These are phyloP conservation scores for Neurospora crassa DNA, from an alignment of 2,329 filamentous ascomycete species.

Conservation along the genomic window DNA sequence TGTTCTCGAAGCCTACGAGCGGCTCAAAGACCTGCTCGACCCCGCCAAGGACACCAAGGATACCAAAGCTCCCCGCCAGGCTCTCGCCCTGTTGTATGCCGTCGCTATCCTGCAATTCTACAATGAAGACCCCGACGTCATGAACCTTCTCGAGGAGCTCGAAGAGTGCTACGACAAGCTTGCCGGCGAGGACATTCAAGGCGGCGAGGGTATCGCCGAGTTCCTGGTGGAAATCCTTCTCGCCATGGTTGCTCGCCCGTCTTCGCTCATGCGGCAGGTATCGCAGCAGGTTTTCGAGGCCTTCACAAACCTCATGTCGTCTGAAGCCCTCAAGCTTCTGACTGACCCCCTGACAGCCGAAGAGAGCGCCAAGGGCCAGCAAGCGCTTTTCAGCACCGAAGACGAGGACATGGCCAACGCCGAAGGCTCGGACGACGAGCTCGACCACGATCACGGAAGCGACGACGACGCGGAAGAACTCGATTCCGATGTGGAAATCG, in stretches of 20 bases:
- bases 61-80: conserved; percentile 37
- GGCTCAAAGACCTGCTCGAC: conserved; percentile 44
- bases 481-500: conserved; percentile 34
- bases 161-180: conserved; percentile 63
- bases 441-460: conserved; percentile 31
- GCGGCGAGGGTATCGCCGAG: conserved; percentile 52
- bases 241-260: conserved; percentile 81
- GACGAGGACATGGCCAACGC: conserved; percentile 49
- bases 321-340: conserved; percentile 57
- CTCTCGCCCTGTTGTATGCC: conserved; percentile 72
- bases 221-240: conserved; percentile 79
- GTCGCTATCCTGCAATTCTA: conserved; percentile 83
- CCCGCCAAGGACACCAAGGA: conserved; percentile 16
- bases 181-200: conserved; percentile 38
- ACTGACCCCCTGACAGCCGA: conserved; percentile 64
- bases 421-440: conserved; percentile 32
- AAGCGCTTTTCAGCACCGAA: conserved; percentile 70
- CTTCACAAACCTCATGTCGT: conserved; percentile 67
- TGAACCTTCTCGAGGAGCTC: conserved; percentile 76
- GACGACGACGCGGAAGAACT: conserved; percentile 25
- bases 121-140: conserved; percentile 77
- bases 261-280: conserved; percentile 73
- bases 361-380: conserved; percentile 75
- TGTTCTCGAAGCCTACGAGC: conserved; percentile 32
- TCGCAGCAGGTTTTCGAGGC: conserved; percentile 81